Evolutionary conservation across 805 yeast species (phyloP), one percentile per base, ranked within the genome.

Genomic region (Starmerella potacharoeniae): DNA sequence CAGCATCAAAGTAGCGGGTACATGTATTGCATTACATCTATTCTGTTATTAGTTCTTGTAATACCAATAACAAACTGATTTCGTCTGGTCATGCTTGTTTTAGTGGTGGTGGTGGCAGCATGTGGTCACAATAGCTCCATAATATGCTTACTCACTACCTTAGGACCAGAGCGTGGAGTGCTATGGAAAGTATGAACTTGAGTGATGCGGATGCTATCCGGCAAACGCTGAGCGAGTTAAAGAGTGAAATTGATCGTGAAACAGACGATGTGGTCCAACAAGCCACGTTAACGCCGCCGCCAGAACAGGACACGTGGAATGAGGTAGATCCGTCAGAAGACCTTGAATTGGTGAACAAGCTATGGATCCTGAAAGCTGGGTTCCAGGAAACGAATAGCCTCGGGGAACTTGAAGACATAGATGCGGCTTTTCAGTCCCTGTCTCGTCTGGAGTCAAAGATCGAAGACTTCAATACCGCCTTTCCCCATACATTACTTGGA

Each of bases 281-380:
- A 11, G 43, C 35, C 28, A 8, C 28, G 36, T 43, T 22, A 2
- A 37, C 35, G 14, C 42, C 43, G n/a, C 35, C 43, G 4, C 51
- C 51, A n/a, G 34, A 48, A 43, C 6, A 29, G n/a, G 34, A 46
- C 10, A 17, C n/a, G 6, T 16, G 34, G 31, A 16, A 13, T 14
- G n/a, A 40, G n/a, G 7, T 17, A 17, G 49, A 46, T 31, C 49
- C 49, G 30, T 33, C 42, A 2, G 33, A 31, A 9, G 51, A 50
- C 37, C 47, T 37, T 14, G 51, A 34, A 5, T 14, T 50, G 5
- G 31, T 54, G 31, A 31, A 44, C 17, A 46, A 44, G 48, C 43
- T 55, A 39, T 48, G 55, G 58, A 31, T 44, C 2, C 33, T 52
- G 29, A 49, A 55, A 29, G 55, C 55, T 4, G 55, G 42, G 5